Evolutionary conservation across 352 stramenopile species (phyloP), one percentile per base, ranked within the genome.

Genomic region (Phytopythium helicoides): DNA sequence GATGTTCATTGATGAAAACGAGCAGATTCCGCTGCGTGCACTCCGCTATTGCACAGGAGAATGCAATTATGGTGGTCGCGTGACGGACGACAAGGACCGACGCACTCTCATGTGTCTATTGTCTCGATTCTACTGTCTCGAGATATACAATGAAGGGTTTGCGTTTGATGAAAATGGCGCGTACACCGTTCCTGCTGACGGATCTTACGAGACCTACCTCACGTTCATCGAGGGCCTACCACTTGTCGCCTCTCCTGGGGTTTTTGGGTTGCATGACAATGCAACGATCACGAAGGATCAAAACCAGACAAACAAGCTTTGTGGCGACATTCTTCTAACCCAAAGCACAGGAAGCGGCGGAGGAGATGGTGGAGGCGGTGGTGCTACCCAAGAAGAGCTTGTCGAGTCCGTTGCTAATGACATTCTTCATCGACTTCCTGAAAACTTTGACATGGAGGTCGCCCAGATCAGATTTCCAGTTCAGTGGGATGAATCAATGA

Each of bases 201-300:
- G 82, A 2, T 64, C 76, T 18, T 89, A 92, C 49, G 83, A 91
- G 10, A 71, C 74, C 46, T 92, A 92, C 46, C 52, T 92, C 21
- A 81, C 73, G 45, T 95, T 86, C 58, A 90, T 93, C 47, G 92
- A 98, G 61, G 52, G 36, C 16, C 75, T 98, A 19, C 93, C 93
- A 2, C 71, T 94, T 34, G 89, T 89, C 4, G 89, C 89, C 3
- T 75, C 88, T 15, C 92, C 94, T 16, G 88, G 94, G 8, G 89
- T 98, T 1, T 98, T 98, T 66, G 92, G 92, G 1, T 66, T 98
- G 14, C 89, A 98, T 54, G 91, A 96, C 45, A 98, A 98, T 47
- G 93, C 92, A 6, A 97, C 82, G 19, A 97, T 98, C 62, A 97
- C 93, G 5, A 96, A 96, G 65, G 90, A 97, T 25, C 84, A 98